Evolutionary conservation across 2,329 filamentous ascomycete species (phyloP).

Genomic region (Fusarium concolor): DNA sequence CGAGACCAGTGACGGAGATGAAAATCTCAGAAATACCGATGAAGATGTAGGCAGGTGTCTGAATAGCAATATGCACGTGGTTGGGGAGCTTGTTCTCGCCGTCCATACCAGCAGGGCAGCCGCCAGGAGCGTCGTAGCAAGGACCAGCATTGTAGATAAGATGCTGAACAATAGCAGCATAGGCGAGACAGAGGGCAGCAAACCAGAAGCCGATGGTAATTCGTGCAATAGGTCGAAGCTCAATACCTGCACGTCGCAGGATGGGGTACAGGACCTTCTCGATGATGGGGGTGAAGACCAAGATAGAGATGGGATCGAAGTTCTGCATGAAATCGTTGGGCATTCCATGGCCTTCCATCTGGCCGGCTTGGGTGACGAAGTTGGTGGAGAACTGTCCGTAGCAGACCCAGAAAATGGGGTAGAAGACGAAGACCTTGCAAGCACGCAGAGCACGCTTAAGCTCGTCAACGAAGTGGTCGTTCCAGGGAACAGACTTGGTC

Average conservation of each 20-base stretch:
- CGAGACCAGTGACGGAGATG: slow-evolving; percentile 74
- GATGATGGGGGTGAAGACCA: slow-evolving; percentile 74
- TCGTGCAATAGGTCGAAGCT: slow-evolving; percentile 73
- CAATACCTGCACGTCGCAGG: slow-evolving; percentile 67
- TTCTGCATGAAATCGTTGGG: slow-evolving; percentile 79
- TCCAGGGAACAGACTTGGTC: slow-evolving; percentile 64
- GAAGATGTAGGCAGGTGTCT: slow-evolving; percentile 66
- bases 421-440: slow-evolving; percentile 77
- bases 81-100: slow-evolving; percentile 52
- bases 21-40: slow-evolving; percentile 71
- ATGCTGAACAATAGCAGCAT: slow-evolving; percentile 69
- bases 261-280: slow-evolving; percentile 71
- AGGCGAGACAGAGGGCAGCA: slow-evolving; percentile 65
- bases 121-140: slow-evolving; percentile 60
- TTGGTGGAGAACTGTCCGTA: slow-evolving; percentile 77
- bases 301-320: slow-evolving; percentile 73
- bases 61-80: slow-evolving; percentile 66
- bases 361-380: slow-evolving; percentile 70
- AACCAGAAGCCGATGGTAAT: slow-evolving; percentile 73
- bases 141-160: slow-evolving; percentile 67
- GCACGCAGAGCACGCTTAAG: slow-evolving; percentile 74
- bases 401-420: slow-evolving; percentile 74
- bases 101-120: slow-evolving; percentile 51
- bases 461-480: slow-evolving; percentile 78
- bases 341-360: slow-evolving; percentile 71